phyloP scores from a whole-genome alignment of 768 basidiomycete genomes.

The Leccinum arenicola region DNA sequence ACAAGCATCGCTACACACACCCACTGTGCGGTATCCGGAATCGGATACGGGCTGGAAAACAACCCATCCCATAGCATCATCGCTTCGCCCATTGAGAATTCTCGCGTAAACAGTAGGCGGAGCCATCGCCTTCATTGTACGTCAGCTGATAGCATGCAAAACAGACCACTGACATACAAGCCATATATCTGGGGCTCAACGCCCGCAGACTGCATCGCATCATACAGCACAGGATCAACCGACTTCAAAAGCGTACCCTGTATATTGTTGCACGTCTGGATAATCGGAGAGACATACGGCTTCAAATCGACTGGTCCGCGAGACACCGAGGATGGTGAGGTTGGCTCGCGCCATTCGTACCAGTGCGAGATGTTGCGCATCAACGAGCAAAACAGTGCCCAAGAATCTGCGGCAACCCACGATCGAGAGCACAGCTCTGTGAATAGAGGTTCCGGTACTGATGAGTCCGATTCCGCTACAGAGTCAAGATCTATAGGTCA shows the following conservation, averaged over 20 bases:
- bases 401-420: conserved; percentile 85
- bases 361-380: conserved; percentile 82
- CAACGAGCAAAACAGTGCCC: conserved; percentile 72
- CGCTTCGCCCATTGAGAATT: conserved; percentile 76
- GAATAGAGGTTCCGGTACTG: conserved; percentile 37
- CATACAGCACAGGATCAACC: conserved; percentile 79
- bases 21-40: conserved; percentile 77
- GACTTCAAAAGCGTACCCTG: conserved; percentile 70
- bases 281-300: conserved; percentile 80
- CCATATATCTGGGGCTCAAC: conserved; percentile 98
- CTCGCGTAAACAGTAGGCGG: conserved; percentile 88
- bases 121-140: conserved; percentile 76
- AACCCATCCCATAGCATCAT: conserved; percentile 95
- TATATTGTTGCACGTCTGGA: conserved; percentile 76
- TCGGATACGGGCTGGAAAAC: conserved; percentile 77
- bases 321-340: conserved; percentile 26
- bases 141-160: conserved; percentile 13
- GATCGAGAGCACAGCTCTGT: conserved; percentile 60
- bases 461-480: conserved; percentile 36
- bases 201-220: conserved; percentile 69
- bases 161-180: conserved; percentile 56
- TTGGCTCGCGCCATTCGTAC: conserved; percentile 67
- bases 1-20: conserved; percentile 94
- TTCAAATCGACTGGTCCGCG: conserved; percentile 46
- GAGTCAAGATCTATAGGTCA: conserved; percentile 73